Evolutionary conservation across 192 early-diverging fungal genomes (phyloP).

Genomic region (Coemansia asiatica): DNA sequence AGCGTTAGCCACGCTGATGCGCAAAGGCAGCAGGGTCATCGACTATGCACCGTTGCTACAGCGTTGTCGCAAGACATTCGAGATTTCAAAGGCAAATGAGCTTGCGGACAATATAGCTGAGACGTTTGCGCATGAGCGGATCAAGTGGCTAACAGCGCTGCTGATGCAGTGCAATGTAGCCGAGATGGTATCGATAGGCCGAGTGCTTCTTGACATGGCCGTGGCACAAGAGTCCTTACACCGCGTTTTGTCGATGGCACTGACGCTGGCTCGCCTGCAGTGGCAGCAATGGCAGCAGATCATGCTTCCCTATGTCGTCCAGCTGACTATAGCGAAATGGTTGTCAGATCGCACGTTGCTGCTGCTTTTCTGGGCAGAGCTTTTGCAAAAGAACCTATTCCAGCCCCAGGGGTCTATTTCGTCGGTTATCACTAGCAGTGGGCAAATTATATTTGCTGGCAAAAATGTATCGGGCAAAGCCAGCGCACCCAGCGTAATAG

Average conservation of each 20-base stretch:
- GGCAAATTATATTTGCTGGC: constrained; percentile 38
- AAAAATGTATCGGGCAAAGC: constrained; percentile 1
- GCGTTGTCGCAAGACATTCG: constrained; percentile 33
- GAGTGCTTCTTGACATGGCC: constrained; percentile 35
- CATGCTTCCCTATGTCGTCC: constrained; percentile 68
- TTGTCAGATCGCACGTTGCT: constrained; percentile 6
- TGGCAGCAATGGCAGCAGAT: constrained; percentile 77
- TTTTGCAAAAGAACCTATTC: constrained; percentile 30
- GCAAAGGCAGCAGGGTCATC: constrained; percentile 47
- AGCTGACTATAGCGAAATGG: constrained; percentile 30
- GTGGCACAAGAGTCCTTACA: constrained; percentile 24
- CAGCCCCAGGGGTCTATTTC: constrained; percentile 11
- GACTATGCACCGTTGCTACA: constrained; percentile 38
- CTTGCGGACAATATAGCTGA: not conserved
- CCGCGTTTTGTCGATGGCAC: constrained; percentile 65
- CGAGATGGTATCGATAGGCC: constrained; percentile 34
- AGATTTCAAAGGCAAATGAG: not conserved
- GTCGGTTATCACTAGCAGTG: constrained; percentile 32
- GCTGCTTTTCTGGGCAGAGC: constrained; percentile 39
- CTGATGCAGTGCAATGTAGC: constrained; percentile 31
- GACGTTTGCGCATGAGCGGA: constrained; percentile 24
- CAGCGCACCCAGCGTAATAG: constrained; percentile 15
- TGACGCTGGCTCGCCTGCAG: constrained; percentile 66
- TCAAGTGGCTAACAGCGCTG: constrained; percentile 32
- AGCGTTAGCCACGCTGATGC: constrained; percentile 27